Evolutionary conservation across 2,329 filamentous ascomycete species (phyloP).

Genomic region (Fusarium goolgardi): DNA sequence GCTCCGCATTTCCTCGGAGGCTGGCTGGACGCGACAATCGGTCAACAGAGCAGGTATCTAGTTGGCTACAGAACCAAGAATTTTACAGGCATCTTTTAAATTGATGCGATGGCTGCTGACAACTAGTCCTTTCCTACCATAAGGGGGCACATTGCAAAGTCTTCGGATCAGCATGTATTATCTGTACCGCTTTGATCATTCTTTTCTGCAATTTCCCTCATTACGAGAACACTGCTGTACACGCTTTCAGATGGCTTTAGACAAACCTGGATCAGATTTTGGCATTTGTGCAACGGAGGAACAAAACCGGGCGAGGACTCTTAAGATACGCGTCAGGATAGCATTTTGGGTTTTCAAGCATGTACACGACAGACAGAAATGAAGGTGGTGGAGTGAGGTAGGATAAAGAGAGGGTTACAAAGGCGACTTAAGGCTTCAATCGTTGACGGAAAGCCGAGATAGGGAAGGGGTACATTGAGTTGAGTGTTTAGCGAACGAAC

Average conservation of each 20-base stretch:
- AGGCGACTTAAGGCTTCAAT: conserved; percentile 34
- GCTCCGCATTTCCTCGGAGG: background rate
- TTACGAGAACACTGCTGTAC: conserved; percentile 32
- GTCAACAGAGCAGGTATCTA: conserved; percentile 48
- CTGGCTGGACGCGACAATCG: conserved; percentile 1
- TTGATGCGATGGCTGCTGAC: conserved; percentile 10
- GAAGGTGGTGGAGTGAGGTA: conserved; percentile 17
- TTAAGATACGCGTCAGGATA: conserved; percentile 5
- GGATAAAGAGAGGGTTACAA: conserved; percentile 28
- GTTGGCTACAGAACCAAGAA: conserved; percentile 35
- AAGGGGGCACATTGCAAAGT: background rate
- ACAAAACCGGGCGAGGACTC: conserved; percentile 8
- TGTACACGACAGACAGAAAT: conserved; percentile 32
- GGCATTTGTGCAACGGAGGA: conserved; percentile 22
- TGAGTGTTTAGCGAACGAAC: background rate
- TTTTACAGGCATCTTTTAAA: conserved; percentile 22
- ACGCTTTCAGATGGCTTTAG: conserved; percentile 44
- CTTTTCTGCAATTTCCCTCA: conserved; percentile 21
- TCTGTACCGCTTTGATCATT: conserved; percentile 24
- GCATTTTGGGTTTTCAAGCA: conserved; percentile 22
- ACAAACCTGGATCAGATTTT: conserved; percentile 27
- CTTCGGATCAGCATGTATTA: conserved; percentile 3
- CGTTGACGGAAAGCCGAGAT: background rate
- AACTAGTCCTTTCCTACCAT: background rate
- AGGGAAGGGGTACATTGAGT: background rate